phyloP scores from a whole-genome alignment of 1,284 basidiomycete species.

The Singerocomus inundabilis region DNA sequence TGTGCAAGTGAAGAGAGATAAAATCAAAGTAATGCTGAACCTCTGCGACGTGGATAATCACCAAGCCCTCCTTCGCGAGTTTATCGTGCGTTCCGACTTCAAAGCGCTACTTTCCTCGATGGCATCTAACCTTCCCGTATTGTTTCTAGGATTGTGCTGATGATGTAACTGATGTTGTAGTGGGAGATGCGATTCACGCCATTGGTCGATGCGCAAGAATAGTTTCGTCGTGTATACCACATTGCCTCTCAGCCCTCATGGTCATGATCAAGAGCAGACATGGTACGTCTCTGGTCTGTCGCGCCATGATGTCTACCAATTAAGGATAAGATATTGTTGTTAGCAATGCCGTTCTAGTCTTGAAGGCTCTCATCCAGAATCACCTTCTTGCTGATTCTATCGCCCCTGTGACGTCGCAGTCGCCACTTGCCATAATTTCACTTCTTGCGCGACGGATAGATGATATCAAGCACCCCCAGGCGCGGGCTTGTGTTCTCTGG shows the following conservation, averaged over 20 bases:
- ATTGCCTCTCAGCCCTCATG: slow-evolving; percentile 75
- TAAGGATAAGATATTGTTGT: slow-evolving; percentile 47
- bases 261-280: slow-evolving; percentile 73
- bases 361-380: slow-evolving; percentile 79
- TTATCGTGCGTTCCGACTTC: slow-evolving; percentile 59
- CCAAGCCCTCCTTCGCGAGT: slow-evolving; percentile 70
- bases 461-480: slow-evolving; percentile 73
- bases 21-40: slow-evolving; percentile 69
- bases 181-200: slow-evolving; percentile 70
- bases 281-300: slow-evolving; percentile 43
- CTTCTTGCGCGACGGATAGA: slow-evolving; percentile 74
- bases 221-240: slow-evolving; percentile 64
- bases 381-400: slow-evolving; percentile 40
- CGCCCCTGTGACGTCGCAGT: slow-evolving; percentile 36
- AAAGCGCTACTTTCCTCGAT: not conserved
- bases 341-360: slow-evolving; percentile 75
- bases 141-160: slow-evolving; percentile 68
- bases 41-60: slow-evolving; percentile 69
- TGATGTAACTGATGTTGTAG: slow-evolving; percentile 68
- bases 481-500: slow-evolving; percentile 86
- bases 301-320: slow-evolving; percentile 1
- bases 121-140: not conserved
- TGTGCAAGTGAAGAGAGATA: slow-evolving; percentile 63
- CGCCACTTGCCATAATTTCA: slow-evolving; percentile 67
- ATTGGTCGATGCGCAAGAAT: slow-evolving; percentile 73